Conservation (phyloP, 208 protist genomes). For the Herpetomonas muscarum region DNA sequence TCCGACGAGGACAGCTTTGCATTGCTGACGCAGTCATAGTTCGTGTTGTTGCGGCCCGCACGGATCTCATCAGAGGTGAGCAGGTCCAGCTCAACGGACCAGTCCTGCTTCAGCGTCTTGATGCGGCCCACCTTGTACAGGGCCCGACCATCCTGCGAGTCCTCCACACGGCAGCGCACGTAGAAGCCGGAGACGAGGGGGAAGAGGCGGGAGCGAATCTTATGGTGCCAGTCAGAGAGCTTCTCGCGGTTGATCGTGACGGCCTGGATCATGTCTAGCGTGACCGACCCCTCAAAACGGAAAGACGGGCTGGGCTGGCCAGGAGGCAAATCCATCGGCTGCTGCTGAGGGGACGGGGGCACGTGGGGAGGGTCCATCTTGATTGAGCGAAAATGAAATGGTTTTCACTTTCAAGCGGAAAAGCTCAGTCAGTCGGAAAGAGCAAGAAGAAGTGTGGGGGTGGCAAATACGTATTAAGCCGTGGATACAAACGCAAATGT, state of each 20-base stretch:
- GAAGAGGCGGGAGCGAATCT: constrained; percentile 80
- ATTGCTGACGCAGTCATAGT: constrained; percentile 93
- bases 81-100: constrained; percentile 88
- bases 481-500: neutral
- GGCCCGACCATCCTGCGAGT: constrained; percentile 76
- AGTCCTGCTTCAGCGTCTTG: constrained; percentile 84
- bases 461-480: neutral
- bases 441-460: no score
- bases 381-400: no score
- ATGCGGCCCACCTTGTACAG: constrained; percentile 91
- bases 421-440: no score
- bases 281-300: constrained; percentile 51
- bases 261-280: constrained; percentile 65
- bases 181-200: constrained; percentile 84
- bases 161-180: constrained; percentile 88
- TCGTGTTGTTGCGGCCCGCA: constrained; percentile 80
- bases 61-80: constrained; percentile 77
- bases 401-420: no score
- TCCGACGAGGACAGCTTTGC: constrained; percentile 69
- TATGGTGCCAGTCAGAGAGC: constrained; percentile 90
- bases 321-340: constrained; percentile 33
- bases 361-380: constrained; percentile 77
- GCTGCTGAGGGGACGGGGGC: constrained; percentile 71
- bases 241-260: constrained; percentile 90
- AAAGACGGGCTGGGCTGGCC: constrained; percentile 46